Percentiles rank a stretch among this genome's conserved stretches.
Evolutionary conservation across 257 asterid species (phyloP).

Genomic region (Scutellaria baicalensis): DNA sequence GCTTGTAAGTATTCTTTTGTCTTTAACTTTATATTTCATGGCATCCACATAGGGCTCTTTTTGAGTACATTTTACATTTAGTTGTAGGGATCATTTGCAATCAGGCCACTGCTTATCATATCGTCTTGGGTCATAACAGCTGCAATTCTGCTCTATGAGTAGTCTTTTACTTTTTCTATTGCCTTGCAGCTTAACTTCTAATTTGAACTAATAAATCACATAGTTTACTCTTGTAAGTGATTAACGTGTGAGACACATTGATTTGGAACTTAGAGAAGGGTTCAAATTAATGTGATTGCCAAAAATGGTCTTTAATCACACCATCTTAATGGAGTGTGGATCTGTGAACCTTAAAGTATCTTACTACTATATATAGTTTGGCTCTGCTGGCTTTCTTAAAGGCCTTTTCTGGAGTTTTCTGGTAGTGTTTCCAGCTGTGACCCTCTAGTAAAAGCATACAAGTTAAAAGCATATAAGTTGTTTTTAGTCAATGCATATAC

Average conservation of each 20-base stretch:
- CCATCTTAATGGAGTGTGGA: neutral
- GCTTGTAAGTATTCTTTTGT: slow-evolving; percentile 48
- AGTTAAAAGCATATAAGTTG: too few relatives aligned
- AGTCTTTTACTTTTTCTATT: neutral
- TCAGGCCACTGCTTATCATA: neutral
- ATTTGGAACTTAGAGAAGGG: neutral
- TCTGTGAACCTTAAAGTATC: neutral
- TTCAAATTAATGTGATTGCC: neutral
- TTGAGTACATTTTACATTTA: slow-evolving; percentile 7
- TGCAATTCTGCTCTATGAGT: neutral
- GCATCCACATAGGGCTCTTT: neutral
- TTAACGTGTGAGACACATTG: too few relatives aligned
- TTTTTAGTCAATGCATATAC: neutral
- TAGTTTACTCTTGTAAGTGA: neutral
- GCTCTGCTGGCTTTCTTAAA: neutral
- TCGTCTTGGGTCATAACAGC: neutral
- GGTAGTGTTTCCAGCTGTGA: neutral
- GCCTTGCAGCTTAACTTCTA: neutral
- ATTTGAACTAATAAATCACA: neutral
- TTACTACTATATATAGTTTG: neutral
- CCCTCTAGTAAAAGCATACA: neutral
- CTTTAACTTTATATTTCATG: slow-evolving; percentile 7
- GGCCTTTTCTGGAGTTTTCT: neutral
- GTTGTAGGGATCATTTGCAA: neutral
- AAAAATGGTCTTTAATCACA: neutral